Conservation (phyloP, 148 eudicot genomes). For the Cornus kousa region DNA sequence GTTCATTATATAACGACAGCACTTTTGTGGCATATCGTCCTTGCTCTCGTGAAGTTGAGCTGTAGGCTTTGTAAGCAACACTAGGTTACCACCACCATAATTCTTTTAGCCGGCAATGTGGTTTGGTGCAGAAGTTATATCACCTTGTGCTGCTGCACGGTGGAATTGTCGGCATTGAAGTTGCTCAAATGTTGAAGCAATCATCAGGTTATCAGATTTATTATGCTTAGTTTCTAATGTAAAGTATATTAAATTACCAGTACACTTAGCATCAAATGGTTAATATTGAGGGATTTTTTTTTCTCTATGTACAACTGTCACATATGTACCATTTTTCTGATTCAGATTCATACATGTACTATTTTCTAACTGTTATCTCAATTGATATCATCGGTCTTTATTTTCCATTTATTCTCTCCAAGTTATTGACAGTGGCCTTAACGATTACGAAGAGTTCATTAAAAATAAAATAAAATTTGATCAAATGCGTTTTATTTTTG, state of each 20-base stretch:
- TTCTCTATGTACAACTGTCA: too few relatives aligned
- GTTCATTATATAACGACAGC: conserved; percentile 77
- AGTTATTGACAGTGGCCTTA: too few relatives aligned
- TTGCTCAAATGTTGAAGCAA: neutral
- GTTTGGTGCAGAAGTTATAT: neutral
- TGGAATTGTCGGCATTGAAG: neutral
- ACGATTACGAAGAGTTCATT: too few relatives aligned
- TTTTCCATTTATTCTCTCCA: too few relatives aligned
- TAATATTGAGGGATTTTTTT: too few relatives aligned
- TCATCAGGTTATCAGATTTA: neutral
- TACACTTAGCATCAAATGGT: too few relatives aligned
- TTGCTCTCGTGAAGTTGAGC: conserved; percentile 74
- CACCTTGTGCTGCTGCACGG: neutral
- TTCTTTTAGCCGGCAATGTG: conserved; percentile 1
- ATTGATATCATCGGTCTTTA: too few relatives aligned
- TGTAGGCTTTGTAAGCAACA: conserved; percentile 55
- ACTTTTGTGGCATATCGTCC: conserved; percentile 88
- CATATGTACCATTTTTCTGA: too few relatives aligned
- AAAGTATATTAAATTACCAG: neutral
- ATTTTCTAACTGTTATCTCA: too few relatives aligned
- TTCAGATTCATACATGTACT: too few relatives aligned
- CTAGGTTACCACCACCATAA: neutral
- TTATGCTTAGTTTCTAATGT: neutral
- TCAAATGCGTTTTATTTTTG: too few relatives aligned
- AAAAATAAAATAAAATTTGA: too few relatives aligned